Percentiles rank a stretch among this genome's conserved stretches.
Evolutionary conservation across 768 basidiomycete species (phyloP).

Genomic region (Pluteus cervinus): DNA sequence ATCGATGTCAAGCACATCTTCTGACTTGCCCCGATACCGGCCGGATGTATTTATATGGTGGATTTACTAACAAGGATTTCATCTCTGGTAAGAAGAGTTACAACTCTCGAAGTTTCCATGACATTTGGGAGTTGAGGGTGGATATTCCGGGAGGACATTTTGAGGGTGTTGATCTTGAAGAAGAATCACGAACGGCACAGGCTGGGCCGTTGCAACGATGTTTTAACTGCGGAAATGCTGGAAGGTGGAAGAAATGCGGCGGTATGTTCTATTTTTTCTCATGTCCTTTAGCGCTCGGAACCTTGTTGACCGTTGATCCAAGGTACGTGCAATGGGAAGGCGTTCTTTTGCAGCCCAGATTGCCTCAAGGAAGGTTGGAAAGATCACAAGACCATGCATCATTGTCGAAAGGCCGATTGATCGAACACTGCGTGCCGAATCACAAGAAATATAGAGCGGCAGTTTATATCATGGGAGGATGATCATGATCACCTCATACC

Average conservation of each 20-base stretch:
- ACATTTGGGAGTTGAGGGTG: conserved; percentile 32
- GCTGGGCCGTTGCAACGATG: conserved; percentile 36
- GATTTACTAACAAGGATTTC: conserved; percentile 33
- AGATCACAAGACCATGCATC: conserved; percentile 22
- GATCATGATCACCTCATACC: too few relatives aligned
- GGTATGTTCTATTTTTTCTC: conserved; percentile 19
- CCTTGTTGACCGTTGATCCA: neutral
- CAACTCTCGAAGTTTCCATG: conserved; percentile 24
- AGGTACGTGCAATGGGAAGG: conserved; percentile 21
- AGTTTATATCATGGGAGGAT: too few relatives aligned
- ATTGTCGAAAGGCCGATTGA: conserved; percentile 12
- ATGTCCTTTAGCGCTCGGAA: neutral
- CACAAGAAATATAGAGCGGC: too few relatives aligned
- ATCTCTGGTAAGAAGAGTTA: conserved; percentile 22
- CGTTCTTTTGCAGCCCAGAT: conserved; percentile 20
- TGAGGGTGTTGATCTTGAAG: conserved; percentile 28
- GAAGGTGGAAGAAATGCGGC: conserved; percentile 33
- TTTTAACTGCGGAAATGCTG: conserved; percentile 30
- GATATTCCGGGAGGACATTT: conserved; percentile 30
- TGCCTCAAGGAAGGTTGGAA: conserved; percentile 25
- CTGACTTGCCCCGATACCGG: conserved; percentile 28
- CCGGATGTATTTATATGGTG: conserved; percentile 30
- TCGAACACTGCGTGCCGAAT: too few relatives aligned
- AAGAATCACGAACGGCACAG: conserved; percentile 28
- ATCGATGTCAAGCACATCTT: conserved; percentile 28